These are phyloP conservation scores for Canavalia gladiata DNA, from an alignment of 306 rosid genomes.

Conservation along the genomic window DNA sequence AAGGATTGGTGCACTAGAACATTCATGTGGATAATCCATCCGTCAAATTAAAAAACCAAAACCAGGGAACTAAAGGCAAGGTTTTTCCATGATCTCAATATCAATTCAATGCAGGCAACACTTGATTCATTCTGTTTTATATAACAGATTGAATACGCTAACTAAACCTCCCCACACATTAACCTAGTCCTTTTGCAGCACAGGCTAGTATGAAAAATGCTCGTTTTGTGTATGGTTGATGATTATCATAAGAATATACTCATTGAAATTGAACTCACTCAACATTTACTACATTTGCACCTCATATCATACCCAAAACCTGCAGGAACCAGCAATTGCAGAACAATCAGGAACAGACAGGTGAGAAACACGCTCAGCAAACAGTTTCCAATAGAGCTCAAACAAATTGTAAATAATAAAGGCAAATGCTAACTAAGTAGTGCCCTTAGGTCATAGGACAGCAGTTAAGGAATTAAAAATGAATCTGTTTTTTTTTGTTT, in stretches of 20 bases:
- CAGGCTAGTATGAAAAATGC: not conserved
- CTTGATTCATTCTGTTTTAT: not conserved
- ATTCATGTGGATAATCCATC: not conserved
- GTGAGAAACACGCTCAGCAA: conserved; percentile 10
- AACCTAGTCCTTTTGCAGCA: not conserved
- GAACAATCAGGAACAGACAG: not conserved
- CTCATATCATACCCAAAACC: not conserved
- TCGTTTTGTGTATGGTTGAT: not conserved
- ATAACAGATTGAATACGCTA: not conserved
- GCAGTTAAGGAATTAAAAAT: no score
- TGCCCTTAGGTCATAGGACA: no score
- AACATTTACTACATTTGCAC: not conserved
- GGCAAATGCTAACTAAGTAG: not conserved
- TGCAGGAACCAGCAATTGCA: not conserved
- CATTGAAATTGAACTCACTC: not conserved
- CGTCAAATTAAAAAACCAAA: conserved; percentile 5
- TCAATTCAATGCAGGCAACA: conserved; percentile 3
- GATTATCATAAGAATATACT: not conserved
- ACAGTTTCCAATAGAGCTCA: conserved; percentile 11
- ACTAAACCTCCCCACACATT: not conserved
- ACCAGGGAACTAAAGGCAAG: not conserved
- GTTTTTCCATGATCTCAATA: not conserved
- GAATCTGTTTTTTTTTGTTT: no score
- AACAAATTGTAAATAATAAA: not conserved
- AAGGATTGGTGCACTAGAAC: not conserved